Percentiles rank a stretch among this genome's conserved stretches.
Evolutionary conservation across 129 eudicot genomes (phyloP).

Genomic region (Flaveria bidentis): DNA sequence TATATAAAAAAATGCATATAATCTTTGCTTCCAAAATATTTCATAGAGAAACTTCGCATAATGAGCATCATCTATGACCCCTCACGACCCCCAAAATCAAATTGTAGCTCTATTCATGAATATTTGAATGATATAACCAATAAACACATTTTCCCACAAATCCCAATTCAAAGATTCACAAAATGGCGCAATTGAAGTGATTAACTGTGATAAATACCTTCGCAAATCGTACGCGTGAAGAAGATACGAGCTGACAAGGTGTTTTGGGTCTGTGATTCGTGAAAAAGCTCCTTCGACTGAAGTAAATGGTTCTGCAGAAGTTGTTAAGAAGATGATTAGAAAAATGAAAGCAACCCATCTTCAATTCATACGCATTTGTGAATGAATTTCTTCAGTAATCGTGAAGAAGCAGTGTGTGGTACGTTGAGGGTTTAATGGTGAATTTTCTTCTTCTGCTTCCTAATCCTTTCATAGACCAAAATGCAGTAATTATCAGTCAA

Average conservation of each 20-base stretch:
- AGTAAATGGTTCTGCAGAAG: slow-evolving; percentile 40
- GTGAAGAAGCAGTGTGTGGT: neutral
- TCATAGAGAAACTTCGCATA: neutral
- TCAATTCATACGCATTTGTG: slow-evolving; percentile 21
- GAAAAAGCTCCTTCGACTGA: slow-evolving; percentile 29
- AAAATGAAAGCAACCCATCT: slow-evolving; percentile 52
- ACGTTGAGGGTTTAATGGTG: slow-evolving; percentile 21
- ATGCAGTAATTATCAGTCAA: neutral
- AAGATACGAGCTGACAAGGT: slow-evolving; percentile 20
- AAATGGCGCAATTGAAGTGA: neutral
- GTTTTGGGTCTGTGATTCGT: slow-evolving; percentile 31
- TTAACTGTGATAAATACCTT: slow-evolving; percentile 35
- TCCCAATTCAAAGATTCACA: too few relatives aligned
- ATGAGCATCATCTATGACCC: neutral
- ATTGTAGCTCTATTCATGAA: neutral
- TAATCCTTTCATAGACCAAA: slow-evolving; percentile 4
- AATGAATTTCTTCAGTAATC: neutral
- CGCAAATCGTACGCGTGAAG: slow-evolving; percentile 35
- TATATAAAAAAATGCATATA: slow-evolving; percentile 16
- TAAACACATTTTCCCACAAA: neutral
- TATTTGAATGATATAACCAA: neutral
- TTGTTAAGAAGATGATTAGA: slow-evolving; percentile 40
- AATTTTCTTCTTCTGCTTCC: neutral
- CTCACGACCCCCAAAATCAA: slow-evolving; percentile 1
- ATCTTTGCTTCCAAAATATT: neutral